These are phyloP conservation scores for Leccinum aurantiacum DNA, from an alignment of 768 basidiomycete genomes.

Conservation along the genomic window DNA sequence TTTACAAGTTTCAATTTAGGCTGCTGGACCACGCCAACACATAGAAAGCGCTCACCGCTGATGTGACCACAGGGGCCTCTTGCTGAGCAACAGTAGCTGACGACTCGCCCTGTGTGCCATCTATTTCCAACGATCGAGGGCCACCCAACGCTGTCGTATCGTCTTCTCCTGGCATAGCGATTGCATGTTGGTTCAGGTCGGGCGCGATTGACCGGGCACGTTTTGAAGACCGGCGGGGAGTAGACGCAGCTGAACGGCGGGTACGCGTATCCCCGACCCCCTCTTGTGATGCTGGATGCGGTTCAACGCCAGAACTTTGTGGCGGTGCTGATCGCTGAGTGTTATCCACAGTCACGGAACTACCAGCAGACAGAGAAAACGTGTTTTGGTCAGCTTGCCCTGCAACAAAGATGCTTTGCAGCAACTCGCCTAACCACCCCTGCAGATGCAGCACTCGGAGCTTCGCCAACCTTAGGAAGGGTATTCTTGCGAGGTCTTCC, in stretches of 20 bases:
- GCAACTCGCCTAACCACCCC: neutral
- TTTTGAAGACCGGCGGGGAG: slow-evolving; percentile 2
- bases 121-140: neutral
- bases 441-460: neutral
- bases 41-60: slow-evolving; percentile 6
- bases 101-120: neutral
- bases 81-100: neutral
- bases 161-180: neutral
- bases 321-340: neutral
- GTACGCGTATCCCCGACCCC: neutral
- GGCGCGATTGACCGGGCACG: neutral
- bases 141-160: neutral
- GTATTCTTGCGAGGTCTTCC: slow-evolving; percentile 36
- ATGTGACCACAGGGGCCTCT: neutral
- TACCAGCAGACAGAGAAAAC: neutral
- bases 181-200: neutral
- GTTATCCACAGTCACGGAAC: neutral
- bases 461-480: slow-evolving; percentile 3
- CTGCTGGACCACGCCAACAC: neutral
- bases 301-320: slow-evolving; percentile 1
- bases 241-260: neutral
- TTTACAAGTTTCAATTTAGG: neutral
- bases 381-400: slow-evolving; percentile 1
- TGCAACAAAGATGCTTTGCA: neutral
- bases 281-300: neutral